Evolutionary conservation across 768 basidiomycete genomes (phyloP).

Genomic region (Piloderma croceum): DNA sequence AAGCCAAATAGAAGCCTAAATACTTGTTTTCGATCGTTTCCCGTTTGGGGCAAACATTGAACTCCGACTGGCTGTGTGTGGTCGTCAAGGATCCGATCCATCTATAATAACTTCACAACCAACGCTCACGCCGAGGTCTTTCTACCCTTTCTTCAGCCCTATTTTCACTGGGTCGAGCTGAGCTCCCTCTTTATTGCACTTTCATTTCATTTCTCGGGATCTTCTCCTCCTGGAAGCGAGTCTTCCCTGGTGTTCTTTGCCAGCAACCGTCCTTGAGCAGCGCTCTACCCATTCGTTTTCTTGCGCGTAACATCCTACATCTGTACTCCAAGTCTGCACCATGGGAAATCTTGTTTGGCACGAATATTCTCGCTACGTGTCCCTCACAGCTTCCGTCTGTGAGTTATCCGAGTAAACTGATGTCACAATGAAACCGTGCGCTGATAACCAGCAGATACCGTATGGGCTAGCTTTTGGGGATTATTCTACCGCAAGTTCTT

Average conservation of each 20-base stretch:
- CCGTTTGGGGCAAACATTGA: too few species aligned
- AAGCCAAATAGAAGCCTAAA: too few species aligned
- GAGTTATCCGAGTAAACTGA: too few species aligned
- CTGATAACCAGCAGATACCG: slow-evolving; percentile 44
- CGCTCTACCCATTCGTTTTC: slow-evolving; percentile 14
- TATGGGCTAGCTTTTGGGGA: slow-evolving; percentile 80
- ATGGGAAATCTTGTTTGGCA: slow-evolving; percentile 87
- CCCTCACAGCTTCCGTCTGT: slow-evolving; percentile 70
- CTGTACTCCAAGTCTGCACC: slow-evolving; percentile 15
- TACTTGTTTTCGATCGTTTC: too few species aligned
- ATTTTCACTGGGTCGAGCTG: slow-evolving; percentile 34
- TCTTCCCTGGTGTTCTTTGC: slow-evolving; percentile 16
- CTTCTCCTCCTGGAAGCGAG: slow-evolving; percentile 26
- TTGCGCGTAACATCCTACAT: slow-evolving; percentile 11
- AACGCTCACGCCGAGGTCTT: too few species aligned
- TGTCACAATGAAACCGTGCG: background rate
- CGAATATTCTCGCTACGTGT: slow-evolving; percentile 63
- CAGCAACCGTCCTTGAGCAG: slow-evolving; percentile 2
- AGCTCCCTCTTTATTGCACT: slow-evolving; percentile 27
- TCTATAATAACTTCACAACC: too few species aligned
- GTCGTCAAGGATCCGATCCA: too few species aligned
- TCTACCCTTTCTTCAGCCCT: slow-evolving; percentile 25
- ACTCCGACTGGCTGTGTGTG: too few species aligned
- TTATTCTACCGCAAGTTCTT: slow-evolving; percentile 90
- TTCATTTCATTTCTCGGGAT: slow-evolving; percentile 17